These are phyloP conservation scores for Botryosphaeria dothidea DNA, from an alignment of 2,329 filamentous ascomycete genomes.

Conservation along the genomic window DNA sequence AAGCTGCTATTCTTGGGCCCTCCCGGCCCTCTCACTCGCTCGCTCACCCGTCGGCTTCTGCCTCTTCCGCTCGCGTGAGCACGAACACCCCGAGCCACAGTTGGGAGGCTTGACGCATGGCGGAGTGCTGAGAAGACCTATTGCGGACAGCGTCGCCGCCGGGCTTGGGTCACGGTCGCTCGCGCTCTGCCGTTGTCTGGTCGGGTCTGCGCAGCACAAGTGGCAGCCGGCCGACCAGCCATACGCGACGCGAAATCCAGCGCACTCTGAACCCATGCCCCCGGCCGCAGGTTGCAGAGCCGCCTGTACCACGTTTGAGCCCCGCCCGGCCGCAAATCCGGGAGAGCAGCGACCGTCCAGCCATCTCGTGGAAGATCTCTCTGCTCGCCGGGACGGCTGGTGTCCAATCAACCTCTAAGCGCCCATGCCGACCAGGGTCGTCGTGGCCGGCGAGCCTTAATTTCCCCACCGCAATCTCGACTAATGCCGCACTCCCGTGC, in stretches of 20 bases:
- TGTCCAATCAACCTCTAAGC: conserved; percentile 6
- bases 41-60: not conserved
- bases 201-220: not conserved
- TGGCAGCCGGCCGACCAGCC: not conserved
- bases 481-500: not conserved
- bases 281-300: conserved; percentile 6
- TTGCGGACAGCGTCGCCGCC: not conserved
- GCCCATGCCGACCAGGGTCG: not conserved
- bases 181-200: not conserved
- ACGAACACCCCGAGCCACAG: not conserved
- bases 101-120: not conserved
- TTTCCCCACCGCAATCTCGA: conserved; percentile 9
- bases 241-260: not conserved
- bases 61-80: conserved; percentile 1
- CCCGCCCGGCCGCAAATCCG: not conserved
- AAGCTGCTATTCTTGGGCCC: conserved; percentile 14
- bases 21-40: not conserved
- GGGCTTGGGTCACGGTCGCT: not conserved
- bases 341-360: conserved; percentile 3
- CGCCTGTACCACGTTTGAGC: conserved; percentile 9
- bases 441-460: not conserved
- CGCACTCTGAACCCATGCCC: not conserved
- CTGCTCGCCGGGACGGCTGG: not conserved
- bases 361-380: not conserved
- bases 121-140: not conserved